phyloP scores from a whole-genome alignment of 2,329 filamentous ascomycete species.

The Leptodontidium sp. region DNA sequence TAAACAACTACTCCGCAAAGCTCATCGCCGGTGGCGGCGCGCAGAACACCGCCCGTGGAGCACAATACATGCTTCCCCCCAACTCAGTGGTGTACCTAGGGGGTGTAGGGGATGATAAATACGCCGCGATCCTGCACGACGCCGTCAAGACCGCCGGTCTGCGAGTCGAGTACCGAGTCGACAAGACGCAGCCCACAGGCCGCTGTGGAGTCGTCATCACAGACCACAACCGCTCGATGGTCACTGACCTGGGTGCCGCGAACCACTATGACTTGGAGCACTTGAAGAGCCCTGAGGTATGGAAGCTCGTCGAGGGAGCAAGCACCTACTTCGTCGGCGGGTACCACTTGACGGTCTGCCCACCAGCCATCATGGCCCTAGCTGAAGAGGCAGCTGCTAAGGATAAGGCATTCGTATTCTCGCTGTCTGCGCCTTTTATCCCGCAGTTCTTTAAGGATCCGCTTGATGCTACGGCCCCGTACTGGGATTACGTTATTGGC shows the following conservation, averaged over 20 bases:
- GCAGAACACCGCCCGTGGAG: conserved; percentile 96
- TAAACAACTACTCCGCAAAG: conserved; percentile 91
- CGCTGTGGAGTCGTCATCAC: conserved; percentile 97
- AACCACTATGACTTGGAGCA: conserved; percentile 98
- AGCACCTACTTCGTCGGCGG: conserved; percentile 93
- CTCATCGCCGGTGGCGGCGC: conserved; percentile 95
- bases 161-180: conserved; percentile 93
- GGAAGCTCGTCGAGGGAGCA: conserved; percentile 88
- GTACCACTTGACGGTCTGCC: conserved; percentile 97
- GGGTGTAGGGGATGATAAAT: conserved; percentile 95
- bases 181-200: conserved; percentile 83
- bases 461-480: conserved; percentile 83
- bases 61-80: conserved; percentile 91
- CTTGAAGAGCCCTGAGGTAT: conserved; percentile 89
- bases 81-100: conserved; percentile 94
- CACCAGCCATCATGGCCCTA: conserved; percentile 87
- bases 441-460: conserved; percentile 97
- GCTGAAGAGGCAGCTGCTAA: conserved; percentile 87
- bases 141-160: conserved; percentile 89
- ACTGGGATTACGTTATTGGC: conserved; percentile 96
- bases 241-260: conserved; percentile 93
- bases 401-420: conserved; percentile 93
- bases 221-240: conserved; percentile 92
- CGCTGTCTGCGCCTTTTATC: conserved; percentile 95
- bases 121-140: conserved; percentile 85